Conservation (phyloP, 1,139 yeast species). For the Pichia sp. region DNA sequence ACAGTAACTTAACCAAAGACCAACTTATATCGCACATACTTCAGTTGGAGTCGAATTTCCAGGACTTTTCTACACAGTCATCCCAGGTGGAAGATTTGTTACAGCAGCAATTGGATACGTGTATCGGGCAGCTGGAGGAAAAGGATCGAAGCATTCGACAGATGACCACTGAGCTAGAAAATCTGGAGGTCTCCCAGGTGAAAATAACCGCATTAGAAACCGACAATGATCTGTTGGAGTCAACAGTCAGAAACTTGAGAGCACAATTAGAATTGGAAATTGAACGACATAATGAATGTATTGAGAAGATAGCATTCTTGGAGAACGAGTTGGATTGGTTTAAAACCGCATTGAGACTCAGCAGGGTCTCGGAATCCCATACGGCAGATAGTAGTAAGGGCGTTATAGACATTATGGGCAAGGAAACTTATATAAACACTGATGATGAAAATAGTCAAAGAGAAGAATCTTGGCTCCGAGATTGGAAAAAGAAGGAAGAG, state of each 20-base stretch:
- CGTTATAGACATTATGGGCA: neutral
- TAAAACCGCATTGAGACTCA: neutral
- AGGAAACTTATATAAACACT: neutral
- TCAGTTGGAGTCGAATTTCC: constrained; percentile 25
- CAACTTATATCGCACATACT: constrained; percentile 22
- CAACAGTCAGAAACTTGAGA: constrained; percentile 21
- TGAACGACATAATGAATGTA: constrained; percentile 21
- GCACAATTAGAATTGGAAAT: constrained; percentile 12
- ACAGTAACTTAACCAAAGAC: constrained; percentile 14
- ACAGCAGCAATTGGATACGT: constrained; percentile 23
- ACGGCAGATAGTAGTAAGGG: neutral
- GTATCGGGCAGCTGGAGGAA: neutral
- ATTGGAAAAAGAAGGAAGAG: constrained; percentile 1
- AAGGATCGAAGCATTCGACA: constrained; percentile 5
- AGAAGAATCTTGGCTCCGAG: neutral
- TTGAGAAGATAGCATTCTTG: constrained; percentile 26
- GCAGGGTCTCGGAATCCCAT: neutral
- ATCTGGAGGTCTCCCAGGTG: neutral
- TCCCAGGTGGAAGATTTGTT: constrained; percentile 28
- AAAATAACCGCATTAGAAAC: constrained; percentile 21
- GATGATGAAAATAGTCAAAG: neutral
- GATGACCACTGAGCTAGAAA: constrained; percentile 4
- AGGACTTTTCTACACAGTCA: constrained; percentile 23
- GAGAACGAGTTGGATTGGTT: constrained; percentile 22
- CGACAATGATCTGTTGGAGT: constrained; percentile 26